phyloP scores from a whole-genome alignment of 208 protist genomes.

The Acanthamoeba castellanii region DNA sequence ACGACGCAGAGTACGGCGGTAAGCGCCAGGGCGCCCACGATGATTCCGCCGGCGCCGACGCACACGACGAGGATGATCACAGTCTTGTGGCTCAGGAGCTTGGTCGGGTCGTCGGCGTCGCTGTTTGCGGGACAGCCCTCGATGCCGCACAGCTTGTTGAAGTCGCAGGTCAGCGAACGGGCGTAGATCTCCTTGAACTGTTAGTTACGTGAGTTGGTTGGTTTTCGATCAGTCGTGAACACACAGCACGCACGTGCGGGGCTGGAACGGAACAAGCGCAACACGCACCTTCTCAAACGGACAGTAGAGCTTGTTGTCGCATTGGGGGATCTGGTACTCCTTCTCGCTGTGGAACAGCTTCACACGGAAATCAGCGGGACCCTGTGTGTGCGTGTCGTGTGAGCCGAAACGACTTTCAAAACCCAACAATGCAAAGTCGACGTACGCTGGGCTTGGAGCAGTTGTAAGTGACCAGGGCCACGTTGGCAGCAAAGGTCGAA shows the following conservation, averaged over 20 bases:
- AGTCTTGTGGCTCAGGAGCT: neutral
- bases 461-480: conserved; percentile 44
- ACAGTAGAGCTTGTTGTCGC: conserved; percentile 23
- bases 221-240: no score
- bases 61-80: conserved; percentile 11
- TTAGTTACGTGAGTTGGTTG: neutral
- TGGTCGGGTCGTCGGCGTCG: neutral
- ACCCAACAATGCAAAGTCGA: neutral
- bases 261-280: neutral
- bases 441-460: conserved; percentile 41
- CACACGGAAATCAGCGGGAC: neutral
- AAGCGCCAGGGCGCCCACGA: neutral
- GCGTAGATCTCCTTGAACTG: conserved; percentile 49
- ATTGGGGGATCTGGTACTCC: neutral
- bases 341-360: conserved; percentile 43
- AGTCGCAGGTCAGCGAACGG: neutral
- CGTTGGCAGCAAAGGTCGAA: conserved; percentile 26
- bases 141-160: conserved; percentile 30
- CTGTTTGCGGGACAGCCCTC: neutral
- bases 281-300: neutral
- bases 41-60: neutral
- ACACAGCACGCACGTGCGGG: neutral
- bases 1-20: neutral
- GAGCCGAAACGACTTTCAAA: no score
- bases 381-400: neutral